Evolutionary conservation across 2,329 filamentous ascomycete species (phyloP), one percentile per base, ranked within the genome.

Genomic region (Sporothrix brunneoviolacea): DNA sequence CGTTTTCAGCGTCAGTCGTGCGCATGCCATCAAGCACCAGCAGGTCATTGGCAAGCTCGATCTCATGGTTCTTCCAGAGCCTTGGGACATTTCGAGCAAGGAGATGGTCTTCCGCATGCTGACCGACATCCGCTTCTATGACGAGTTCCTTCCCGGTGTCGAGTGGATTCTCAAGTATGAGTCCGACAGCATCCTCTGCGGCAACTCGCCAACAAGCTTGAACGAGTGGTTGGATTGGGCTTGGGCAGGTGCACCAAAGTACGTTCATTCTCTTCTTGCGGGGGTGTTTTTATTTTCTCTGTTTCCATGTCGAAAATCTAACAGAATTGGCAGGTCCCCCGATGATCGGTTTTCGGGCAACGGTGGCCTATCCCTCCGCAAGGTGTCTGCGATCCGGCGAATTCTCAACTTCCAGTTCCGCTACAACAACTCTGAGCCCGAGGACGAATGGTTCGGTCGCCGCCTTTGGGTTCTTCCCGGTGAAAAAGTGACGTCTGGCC

Each of bases 131-230:
- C 68, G 73, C 35, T 77, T 80, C 58, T 80, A 80, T 58, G 66
- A 76, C 54, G 69, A 74, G 54, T 70, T 76, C 43, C 58, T 78
- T 16, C 69, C 73, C 1, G 67, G 65, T 0, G 73, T 72, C 30
- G 75, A 79, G 61, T 79, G 74, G 74, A 61, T 80, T 22, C 64
- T 80, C 48, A 73, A 73, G 58, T 80, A 72, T 56, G 74, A 79
- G 56, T 66, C 69, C n/a, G 76, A 80, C 59, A 76, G 72, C 57
- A 76, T 80, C 40, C 62, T 79, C 40, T 80, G 76, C 56, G 71
- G 75, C 50, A 79, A 79, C 58, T 75, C 74, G 10, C 65, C 66
- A n/a, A 66, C 60, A 35, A 73, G 72, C 54, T 60, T 80, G 35
- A 72, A 80, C 55, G 72, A 77, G 6, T 79, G 74, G 73, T 63